Evolutionary conservation across 31 red algal genomes (phyloP).

Genomic region (Odonthalia washingtoniensis): DNA sequence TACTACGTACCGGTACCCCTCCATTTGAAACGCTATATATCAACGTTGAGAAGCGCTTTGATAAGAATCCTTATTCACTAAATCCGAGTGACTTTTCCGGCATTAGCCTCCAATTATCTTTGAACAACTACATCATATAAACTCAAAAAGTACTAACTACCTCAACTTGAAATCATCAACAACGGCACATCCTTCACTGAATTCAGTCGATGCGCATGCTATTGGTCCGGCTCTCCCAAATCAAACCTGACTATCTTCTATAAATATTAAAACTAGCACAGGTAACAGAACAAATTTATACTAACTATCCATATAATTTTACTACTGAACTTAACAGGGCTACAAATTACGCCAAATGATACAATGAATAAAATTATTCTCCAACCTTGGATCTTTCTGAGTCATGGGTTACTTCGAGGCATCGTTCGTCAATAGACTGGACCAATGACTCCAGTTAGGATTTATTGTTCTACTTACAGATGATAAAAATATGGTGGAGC

Average conservation of each 20-base stretch:
- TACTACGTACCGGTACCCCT: no score
- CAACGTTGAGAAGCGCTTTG: no score
- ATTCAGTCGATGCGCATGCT: constrained; percentile 53
- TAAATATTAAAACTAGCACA: constrained; percentile 39
- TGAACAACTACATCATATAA: no score
- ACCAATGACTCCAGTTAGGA: constrained; percentile 34
- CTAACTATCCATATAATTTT: neutral
- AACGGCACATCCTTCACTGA: no score
- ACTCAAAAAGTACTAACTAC: no score
- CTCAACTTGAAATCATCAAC: no score
- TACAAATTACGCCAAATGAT: neutral
- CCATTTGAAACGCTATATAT: no score
- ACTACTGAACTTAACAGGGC: constrained; percentile 33
- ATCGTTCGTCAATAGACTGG: constrained; percentile 41
- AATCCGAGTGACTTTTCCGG: no score
- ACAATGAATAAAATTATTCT: neutral
- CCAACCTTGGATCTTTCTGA: neutral
- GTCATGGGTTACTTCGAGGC: constrained; percentile 46
- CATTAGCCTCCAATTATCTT: no score
- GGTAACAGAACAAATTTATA: constrained; percentile 30
- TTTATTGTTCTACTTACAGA: constrained; percentile 27
- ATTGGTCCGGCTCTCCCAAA: constrained; percentile 26
- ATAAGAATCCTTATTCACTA: no score
- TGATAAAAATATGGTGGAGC: neutral
- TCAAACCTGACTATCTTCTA: neutral